These are phyloP conservation scores for Sphagnum fallax DNA, from an alignment of 228 moss, liverwort and hornwort species.

Conservation along the genomic window DNA sequence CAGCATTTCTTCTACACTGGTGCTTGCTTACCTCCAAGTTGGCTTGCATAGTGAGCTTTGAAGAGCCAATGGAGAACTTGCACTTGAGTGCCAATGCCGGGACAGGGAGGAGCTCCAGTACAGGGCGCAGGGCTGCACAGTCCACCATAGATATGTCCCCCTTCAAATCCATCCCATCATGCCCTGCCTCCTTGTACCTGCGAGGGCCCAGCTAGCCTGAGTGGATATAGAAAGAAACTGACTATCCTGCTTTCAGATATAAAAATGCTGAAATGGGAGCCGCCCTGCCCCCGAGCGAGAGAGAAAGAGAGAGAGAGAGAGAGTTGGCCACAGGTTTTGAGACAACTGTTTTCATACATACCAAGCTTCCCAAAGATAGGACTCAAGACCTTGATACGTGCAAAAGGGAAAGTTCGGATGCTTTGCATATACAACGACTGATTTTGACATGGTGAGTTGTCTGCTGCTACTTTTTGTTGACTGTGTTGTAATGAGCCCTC, in stretches of 20 bases:
- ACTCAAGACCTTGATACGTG: conserved; percentile 63
- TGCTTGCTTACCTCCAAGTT: conserved; percentile 49
- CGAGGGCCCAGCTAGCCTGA: conserved; percentile 50
- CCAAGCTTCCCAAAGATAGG: conserved; percentile 63
- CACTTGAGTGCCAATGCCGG: conserved; percentile 56
- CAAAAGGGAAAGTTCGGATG: conserved; percentile 46
- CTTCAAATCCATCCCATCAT: conserved; percentile 46
- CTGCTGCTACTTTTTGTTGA: conserved; percentile 11
- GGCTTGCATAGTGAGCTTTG: conserved; percentile 48
- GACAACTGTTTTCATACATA: conserved; percentile 6
- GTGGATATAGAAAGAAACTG: conserved; percentile 9
- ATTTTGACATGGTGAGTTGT: neutral
- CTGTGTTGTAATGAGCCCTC: conserved; percentile 32
- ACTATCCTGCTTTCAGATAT: neutral
- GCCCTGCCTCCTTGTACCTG: conserved; percentile 44
- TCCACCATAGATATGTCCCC: conserved; percentile 48
- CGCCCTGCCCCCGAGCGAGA: neutral
- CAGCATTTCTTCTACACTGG: too few species aligned
- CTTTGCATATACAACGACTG: conserved; percentile 2
- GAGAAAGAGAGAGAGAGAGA: too few species aligned
- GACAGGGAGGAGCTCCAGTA: conserved; percentile 77
- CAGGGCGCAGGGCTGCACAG: conserved; percentile 84
- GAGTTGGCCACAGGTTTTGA: too few species aligned
- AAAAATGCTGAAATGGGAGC: neutral
- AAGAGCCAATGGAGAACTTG: conserved; percentile 53